Evolutionary conservation across 495 filamentous ascomycete species (phyloP).

Genomic region (Letharia columbiana): DNA sequence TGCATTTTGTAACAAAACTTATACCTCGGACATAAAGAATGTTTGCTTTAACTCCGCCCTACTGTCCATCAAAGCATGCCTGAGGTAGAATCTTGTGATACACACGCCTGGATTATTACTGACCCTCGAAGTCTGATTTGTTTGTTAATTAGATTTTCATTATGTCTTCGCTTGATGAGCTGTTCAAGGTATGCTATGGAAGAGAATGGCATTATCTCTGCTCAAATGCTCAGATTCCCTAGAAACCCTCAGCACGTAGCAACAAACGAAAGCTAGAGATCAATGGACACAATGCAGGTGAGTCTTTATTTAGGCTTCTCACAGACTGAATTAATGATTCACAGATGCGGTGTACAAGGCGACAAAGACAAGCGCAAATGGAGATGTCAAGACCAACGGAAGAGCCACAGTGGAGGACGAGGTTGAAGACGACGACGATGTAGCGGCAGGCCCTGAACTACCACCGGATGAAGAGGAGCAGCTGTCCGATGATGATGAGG

Average conservation of each 20-base stretch:
- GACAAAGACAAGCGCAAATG: constrained; percentile 57
- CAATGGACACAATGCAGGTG: constrained; percentile 56
- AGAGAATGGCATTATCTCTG: not conserved
- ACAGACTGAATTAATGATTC: constrained; percentile 9
- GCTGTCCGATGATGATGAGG: constrained; percentile 67
- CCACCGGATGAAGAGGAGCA: constrained; percentile 56
- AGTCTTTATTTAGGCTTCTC: constrained; percentile 23
- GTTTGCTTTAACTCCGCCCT: not conserved
- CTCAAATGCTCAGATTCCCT: not conserved
- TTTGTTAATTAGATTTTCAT: not conserved
- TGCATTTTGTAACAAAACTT: too few species aligned
- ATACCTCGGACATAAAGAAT: not conserved
- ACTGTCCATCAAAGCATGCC: not conserved
- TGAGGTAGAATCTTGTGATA: too few species aligned
- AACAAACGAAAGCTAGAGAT: constrained; percentile 74
- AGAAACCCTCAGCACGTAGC: constrained; percentile 39
- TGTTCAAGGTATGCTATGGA: constrained; percentile 61
- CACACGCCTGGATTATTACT: too few species aligned
- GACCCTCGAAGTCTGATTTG: not conserved
- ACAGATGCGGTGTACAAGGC: constrained; percentile 78
- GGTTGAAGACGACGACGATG: constrained; percentile 54
- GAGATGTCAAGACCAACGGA: constrained; percentile 54
- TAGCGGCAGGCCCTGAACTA: constrained; percentile 56
- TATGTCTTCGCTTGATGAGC: constrained; percentile 73
- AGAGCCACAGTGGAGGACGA: constrained; percentile 52